Conservation (phyloP, 176 grass and related monocot species). For the Bothriochloa decipiens region DNA sequence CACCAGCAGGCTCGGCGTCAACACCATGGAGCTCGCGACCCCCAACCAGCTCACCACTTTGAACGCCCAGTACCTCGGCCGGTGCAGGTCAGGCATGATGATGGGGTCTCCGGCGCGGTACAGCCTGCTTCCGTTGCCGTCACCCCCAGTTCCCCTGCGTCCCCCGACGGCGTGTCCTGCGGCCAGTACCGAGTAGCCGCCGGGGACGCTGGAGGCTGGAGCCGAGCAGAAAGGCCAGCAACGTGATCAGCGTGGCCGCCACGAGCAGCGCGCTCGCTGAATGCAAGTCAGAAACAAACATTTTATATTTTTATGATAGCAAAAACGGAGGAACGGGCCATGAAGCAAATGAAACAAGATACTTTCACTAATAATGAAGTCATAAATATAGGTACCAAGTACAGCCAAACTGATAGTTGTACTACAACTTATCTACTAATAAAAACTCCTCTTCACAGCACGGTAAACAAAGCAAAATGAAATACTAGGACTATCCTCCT, state of each 20-base stretch:
- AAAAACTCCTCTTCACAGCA: conserved; percentile 40
- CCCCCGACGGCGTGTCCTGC: neutral
- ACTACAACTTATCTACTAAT: conserved; percentile 48
- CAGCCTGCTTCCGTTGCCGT: neutral
- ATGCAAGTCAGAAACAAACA: neutral
- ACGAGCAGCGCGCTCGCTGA: neutral
- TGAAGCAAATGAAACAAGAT: neutral
- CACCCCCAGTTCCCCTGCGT: no score
- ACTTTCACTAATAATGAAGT: conserved; percentile 22
- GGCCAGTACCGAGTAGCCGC: conserved; percentile 57
- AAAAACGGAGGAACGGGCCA: neutral
- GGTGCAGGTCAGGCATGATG: conserved; percentile 56
- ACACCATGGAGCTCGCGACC: conserved; percentile 51
- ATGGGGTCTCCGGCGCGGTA: conserved; percentile 48
- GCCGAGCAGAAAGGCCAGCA: neutral
- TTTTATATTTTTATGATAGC: neutral
- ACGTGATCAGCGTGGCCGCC: neutral
- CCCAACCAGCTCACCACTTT: conserved; percentile 39
- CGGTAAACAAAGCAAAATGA: conserved; percentile 31
- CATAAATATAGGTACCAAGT: conserved; percentile 34
- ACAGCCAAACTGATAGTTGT: conserved; percentile 37
- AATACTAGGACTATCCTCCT: conserved; percentile 44
- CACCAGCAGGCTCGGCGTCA: conserved; percentile 45
- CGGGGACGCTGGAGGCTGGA: conserved; percentile 30
- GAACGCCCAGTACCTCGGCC: conserved; percentile 33